Percentiles rank a stretch among this genome's conserved stretches.
Evolutionary conservation across 1,284 basidiomycete species (phyloP).

Genomic region (Microbotryum violaceum): DNA sequence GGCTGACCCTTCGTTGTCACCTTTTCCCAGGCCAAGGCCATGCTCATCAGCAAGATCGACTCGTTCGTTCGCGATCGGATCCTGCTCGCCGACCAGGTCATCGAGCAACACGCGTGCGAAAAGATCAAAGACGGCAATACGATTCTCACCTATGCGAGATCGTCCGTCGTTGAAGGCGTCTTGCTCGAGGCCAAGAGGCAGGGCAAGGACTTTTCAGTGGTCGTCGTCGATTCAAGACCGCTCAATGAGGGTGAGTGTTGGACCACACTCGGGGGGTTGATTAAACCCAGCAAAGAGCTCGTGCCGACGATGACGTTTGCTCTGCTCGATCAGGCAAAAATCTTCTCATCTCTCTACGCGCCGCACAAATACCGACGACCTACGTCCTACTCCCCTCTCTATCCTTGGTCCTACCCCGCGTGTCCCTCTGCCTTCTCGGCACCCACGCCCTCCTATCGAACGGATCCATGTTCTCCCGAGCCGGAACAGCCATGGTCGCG

Average conservation of each 20-base stretch:
- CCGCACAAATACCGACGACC: slow-evolving; percentile 72
- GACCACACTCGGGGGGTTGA: background rate
- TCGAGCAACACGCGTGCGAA: slow-evolving; percentile 74
- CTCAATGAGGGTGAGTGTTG: slow-evolving; percentile 70
- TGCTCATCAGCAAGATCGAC: slow-evolving; percentile 77
- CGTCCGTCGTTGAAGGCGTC: slow-evolving; percentile 87
- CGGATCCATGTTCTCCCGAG: slow-evolving; percentile 86
- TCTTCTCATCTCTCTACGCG: slow-evolving; percentile 63
- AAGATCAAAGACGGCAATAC: slow-evolving; percentile 94
- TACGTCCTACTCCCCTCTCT: slow-evolving; percentile 87
- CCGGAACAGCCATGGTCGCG: slow-evolving; percentile 89
- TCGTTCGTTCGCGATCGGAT: slow-evolving; percentile 92
- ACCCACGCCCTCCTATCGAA: slow-evolving; percentile 92
- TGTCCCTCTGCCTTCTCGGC: slow-evolving; percentile 79
- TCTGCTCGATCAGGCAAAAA: slow-evolving; percentile 58
- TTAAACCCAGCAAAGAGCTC: background rate
- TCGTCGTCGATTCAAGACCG: slow-evolving; percentile 90
- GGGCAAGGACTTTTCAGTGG: slow-evolving; percentile 70
- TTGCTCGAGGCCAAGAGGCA: slow-evolving; percentile 61
- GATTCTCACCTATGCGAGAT: slow-evolving; percentile 87
- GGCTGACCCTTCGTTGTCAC: background rate
- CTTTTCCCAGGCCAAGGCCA: slow-evolving; percentile 67
- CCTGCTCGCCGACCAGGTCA: slow-evolving; percentile 85
- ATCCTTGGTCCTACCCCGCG: slow-evolving; percentile 67
- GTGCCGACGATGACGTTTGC: background rate